Evolutionary conservation across 805 yeast species (phyloP), one percentile per base, ranked within the genome.

Genomic region (Yarrowia sp.): DNA sequence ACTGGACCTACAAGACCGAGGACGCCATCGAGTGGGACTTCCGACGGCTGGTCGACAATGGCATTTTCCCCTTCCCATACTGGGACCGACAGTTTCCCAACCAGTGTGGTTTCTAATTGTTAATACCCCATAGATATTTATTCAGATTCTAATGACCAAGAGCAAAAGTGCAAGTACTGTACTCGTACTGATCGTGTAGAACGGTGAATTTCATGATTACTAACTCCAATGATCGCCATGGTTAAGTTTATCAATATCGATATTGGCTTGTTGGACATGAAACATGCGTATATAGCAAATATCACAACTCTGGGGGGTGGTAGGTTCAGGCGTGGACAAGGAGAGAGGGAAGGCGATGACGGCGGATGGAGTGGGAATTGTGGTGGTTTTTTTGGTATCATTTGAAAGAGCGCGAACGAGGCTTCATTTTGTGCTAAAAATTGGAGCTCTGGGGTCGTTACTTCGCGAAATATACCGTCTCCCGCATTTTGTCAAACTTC

Each of bases 1-100:
- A 90, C 82, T 93, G 98, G 98, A 86, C 89, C 77, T 92, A 91
- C 89, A 93, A 92, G 82, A 90, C 97, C 34, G 97, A 93, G 79
- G 79, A 78, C 72, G 81, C 91, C 20, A 76, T 88, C 67, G 97
- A 93, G 77, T 93, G 98, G 98, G 97, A 91, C 78, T 83, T 90
- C 80, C 81, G 82, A 73, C 80, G 81, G 71, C 83, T 93, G 72
- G 77, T 84, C 20, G 81, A 77, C 19, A 77, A 84, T 67, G 87
- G 86, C 34, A 75, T 91, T 46, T 88, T 93, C 84, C 97, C 98
- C 56, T 89, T 85, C 76, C 97, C 98, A 34, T 79, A 92, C 49
- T 76, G 79, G 67, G 86, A 81, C 71, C 87, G 97, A 78, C 78
- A 82, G 74, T 90, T 82, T 76, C 89, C 90, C 65, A 83, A 85